Evolutionary conservation across 257 asterid genomes (phyloP).

Genomic region (Ligustrum vulgare): DNA sequence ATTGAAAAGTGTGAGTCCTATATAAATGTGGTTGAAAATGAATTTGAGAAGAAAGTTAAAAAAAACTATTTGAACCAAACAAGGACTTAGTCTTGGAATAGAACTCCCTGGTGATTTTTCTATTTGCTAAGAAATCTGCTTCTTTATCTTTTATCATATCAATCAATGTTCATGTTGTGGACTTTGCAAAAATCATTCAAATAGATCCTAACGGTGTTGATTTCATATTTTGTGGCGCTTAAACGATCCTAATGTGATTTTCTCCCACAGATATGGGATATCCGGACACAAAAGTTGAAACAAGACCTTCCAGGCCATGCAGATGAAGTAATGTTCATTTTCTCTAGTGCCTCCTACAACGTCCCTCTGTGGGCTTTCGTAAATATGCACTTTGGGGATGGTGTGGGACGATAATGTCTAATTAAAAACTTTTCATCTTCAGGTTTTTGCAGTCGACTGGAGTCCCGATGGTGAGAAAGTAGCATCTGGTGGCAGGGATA

Average conservation of each 20-base stretch:
- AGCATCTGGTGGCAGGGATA: conserved; percentile 95
- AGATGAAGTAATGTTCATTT: conserved; percentile 63
- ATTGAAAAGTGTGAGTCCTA: too few species aligned
- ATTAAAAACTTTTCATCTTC: conserved; percentile 2
- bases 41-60: too few species aligned
- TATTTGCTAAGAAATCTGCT: too few species aligned
- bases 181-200: too few species aligned
- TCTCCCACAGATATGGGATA: conserved; percentile 81
- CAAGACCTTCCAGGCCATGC: conserved; percentile 99
- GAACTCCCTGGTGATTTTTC: too few species aligned
- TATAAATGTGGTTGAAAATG: too few species aligned
- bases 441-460: conserved; percentile 99
- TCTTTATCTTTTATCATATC: too few species aligned
- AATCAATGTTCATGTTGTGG: too few species aligned
- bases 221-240: background rate
- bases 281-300: conserved; percentile 79
- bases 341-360: background rate
- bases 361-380: background rate
- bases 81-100: too few species aligned
- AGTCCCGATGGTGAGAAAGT: conserved; percentile 99
- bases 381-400: background rate
- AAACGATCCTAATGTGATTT: conserved; percentile 13
- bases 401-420: background rate
- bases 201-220: too few species aligned
- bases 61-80: too few species aligned